Conservation (phyloP, 2,329 filamentous ascomycete genomes). For the Grosmannia serpens region DNA sequence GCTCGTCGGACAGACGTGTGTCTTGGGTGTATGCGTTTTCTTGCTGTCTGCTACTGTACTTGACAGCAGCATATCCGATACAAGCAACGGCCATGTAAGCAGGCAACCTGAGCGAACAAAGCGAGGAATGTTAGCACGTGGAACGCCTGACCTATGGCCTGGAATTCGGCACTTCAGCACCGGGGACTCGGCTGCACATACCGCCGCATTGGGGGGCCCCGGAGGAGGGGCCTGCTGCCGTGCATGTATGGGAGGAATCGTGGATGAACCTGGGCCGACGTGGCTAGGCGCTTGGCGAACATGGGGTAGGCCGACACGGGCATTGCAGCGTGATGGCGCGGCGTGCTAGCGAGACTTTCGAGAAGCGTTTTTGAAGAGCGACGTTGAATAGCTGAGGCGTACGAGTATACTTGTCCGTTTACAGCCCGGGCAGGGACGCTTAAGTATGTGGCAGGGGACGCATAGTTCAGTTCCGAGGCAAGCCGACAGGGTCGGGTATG, state of each 20-base stretch:
- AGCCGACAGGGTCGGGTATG: background rate
- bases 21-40: background rate
- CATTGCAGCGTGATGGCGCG: too few relatives aligned
- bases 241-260: slow-evolving; percentile 20
- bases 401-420: background rate
- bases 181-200: background rate
- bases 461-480: background rate
- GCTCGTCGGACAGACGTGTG: background rate
- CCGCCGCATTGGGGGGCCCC: slow-evolving; percentile 3
- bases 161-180: background rate
- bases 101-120: slow-evolving; percentile 5
- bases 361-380: background rate
- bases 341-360: background rate
- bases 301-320: background rate
- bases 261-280: slow-evolving; percentile 19
- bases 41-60: background rate
- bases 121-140: background rate
- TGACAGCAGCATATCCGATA: slow-evolving; percentile 6
- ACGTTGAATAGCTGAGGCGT: background rate
- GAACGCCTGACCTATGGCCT: background rate
- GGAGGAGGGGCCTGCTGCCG: slow-evolving; percentile 8
- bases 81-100: slow-evolving; percentile 3
- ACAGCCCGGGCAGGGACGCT: background rate
- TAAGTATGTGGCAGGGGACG: background rate
- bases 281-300: slow-evolving; percentile 8